A percentile compares a stretch with the other conserved stretches of the same genome.
These are phyloP conservation scores for Beta vulgaris DNA, from an alignment of 148 eudicot genomes.

Conservation along the genomic window DNA sequence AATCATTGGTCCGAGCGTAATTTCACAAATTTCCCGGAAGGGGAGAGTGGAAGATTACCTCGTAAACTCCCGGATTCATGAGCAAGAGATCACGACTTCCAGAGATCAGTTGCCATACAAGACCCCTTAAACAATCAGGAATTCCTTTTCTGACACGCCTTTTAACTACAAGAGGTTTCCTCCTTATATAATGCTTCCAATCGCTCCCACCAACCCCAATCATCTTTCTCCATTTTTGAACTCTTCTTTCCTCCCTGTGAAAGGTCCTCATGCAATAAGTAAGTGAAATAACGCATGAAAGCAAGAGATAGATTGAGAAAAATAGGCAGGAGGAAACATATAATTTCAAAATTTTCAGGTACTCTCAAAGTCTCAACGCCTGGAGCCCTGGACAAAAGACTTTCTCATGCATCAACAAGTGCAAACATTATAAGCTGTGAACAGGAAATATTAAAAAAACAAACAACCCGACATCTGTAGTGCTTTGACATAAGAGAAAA, in stretches of 20 bases:
- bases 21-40: no score
- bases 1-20: no score
- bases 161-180: slow-evolving; percentile 88
- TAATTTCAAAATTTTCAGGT: no score
- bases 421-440: not conserved
- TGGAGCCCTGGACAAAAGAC: not conserved
- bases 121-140: slow-evolving; percentile 97
- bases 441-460: not conserved
- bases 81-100: slow-evolving; percentile 98
- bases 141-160: slow-evolving; percentile 93
- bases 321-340: not conserved
- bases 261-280: slow-evolving; percentile 24
- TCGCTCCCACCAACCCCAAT: slow-evolving; percentile 98
- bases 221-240: slow-evolving; percentile 96
- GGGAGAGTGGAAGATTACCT: slow-evolving; percentile 47
- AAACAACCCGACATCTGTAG: not conserved
- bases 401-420: not conserved
- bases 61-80: slow-evolving; percentile 95
- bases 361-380: not conserved
- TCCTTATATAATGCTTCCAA: slow-evolving; percentile 86
- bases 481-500: not conserved
- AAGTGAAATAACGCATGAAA: not conserved
- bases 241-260: slow-evolving; percentile 87
- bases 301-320: not conserved
- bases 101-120: slow-evolving; percentile 96